Evolutionary conservation across 768 basidiomycete genomes (phyloP).

Genomic region (Floccularia luteovirens): DNA sequence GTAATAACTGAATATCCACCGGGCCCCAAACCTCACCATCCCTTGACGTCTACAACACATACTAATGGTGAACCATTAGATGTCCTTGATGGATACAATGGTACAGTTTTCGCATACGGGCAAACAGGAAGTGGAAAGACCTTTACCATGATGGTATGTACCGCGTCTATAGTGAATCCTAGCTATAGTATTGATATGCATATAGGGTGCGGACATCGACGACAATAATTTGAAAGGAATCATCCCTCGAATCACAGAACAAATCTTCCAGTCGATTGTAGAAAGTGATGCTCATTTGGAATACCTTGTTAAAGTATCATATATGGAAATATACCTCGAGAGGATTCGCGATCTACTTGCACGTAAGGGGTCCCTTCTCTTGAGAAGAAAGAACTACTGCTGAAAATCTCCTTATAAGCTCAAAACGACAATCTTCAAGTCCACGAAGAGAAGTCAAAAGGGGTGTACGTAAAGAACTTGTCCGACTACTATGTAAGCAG

Average conservation of each 20-base stretch:
- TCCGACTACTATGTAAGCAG: slow-evolving; percentile 98
- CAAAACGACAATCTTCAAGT: slow-evolving; percentile 98
- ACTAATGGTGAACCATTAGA: no score
- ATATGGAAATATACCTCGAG: slow-evolving; percentile 99
- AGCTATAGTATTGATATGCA: slow-evolving; percentile 7
- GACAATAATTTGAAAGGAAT: slow-evolving; percentile 90
- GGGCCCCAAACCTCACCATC: no score
- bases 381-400: slow-evolving; percentile 1
- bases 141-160: slow-evolving; percentile 93
- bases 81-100: slow-evolving; percentile 98
- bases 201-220: slow-evolving; percentile 95
- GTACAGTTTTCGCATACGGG: slow-evolving; percentile 86
- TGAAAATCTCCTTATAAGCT: slow-evolving; percentile 33
- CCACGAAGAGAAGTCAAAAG: slow-evolving; percentile 95
- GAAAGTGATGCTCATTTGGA: slow-evolving; percentile 93
- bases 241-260: slow-evolving; percentile 96
- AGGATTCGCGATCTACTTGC: slow-evolving; percentile 91
- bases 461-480: slow-evolving; percentile 96
- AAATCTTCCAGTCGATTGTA: slow-evolving; percentile 97
- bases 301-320: slow-evolving; percentile 98
- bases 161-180: slow-evolving; percentile 2
- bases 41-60: no score
- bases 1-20: no score
- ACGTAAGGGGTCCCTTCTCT: slow-evolving; percentile 49
- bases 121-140: slow-evolving; percentile 89